Evolutionary conservation across 257 asterid species (phyloP).

Genomic region (Primulina eburnea): DNA sequence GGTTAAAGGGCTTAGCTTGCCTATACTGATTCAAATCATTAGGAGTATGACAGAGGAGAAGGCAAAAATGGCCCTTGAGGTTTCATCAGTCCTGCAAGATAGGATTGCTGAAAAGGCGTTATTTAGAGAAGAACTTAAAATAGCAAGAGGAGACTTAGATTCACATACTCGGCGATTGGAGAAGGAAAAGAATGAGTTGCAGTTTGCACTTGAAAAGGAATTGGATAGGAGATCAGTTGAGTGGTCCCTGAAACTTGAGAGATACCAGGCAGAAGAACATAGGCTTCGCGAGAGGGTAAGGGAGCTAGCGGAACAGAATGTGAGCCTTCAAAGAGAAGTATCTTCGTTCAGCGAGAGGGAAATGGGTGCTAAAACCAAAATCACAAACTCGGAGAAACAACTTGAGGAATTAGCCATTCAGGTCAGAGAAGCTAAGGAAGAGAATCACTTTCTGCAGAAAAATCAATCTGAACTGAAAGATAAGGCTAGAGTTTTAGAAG

Average conservation of each 20-base stretch:
- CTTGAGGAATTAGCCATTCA: slow-evolving; percentile 49
- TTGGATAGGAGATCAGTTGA: slow-evolving; percentile 88
- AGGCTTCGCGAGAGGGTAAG: slow-evolving; percentile 94
- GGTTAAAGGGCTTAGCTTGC: slow-evolving; percentile 51
- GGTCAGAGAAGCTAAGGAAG: slow-evolving; percentile 52
- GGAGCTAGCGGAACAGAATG: slow-evolving; percentile 96
- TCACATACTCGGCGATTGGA: slow-evolving; percentile 55
- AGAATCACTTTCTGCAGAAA: slow-evolving; percentile 52
- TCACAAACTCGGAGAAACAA: slow-evolving; percentile 55
- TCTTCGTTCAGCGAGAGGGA: slow-evolving; percentile 70
- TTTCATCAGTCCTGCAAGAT: slow-evolving; percentile 55
- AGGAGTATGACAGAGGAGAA: slow-evolving; percentile 67
- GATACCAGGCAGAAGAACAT: slow-evolving; percentile 80
- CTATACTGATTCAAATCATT: slow-evolving; percentile 55
- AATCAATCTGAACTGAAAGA: slow-evolving; percentile 56
- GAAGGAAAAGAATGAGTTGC: slow-evolving; percentile 78
- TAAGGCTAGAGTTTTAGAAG: slow-evolving; percentile 60
- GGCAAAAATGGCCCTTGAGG: slow-evolving; percentile 68
- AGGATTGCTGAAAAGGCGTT: slow-evolving; percentile 79
- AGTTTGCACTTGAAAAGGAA: slow-evolving; percentile 77
- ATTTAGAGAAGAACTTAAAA: slow-evolving; percentile 54
- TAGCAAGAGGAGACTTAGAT: slow-evolving; percentile 47
- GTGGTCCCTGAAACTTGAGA: slow-evolving; percentile 87
- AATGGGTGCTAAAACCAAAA: slow-evolving; percentile 41
- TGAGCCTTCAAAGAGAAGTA: slow-evolving; percentile 82